Base-by-base conservation (phyloP, 108 stramenopile genomes). In the Poteriospumella lacustris region DNA sequence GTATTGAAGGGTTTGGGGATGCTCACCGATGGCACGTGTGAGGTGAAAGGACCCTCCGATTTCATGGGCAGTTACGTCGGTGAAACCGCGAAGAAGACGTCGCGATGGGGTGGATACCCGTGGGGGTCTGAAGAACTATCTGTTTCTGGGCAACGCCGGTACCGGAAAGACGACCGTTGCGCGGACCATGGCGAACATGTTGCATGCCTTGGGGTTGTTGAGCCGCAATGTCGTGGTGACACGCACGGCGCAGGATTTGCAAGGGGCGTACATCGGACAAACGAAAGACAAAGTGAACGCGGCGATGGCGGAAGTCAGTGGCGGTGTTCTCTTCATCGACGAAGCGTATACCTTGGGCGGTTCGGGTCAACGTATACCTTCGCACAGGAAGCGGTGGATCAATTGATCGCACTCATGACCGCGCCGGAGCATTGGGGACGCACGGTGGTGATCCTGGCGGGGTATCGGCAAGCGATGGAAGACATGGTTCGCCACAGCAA, bases 91-190 rank as follows among this genome's bases (percentile, higher is more conserved):
- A 5, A 38, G 5, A 73, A 29, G 29, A 42, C 41, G 19, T 52
- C 9, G 47, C 9, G 47, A 52, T 52, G 47, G 47, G 47, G 47
- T 15, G 19, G 47, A 52, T 52, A 9, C 15, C 19, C 19, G 15
- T 9, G 15, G 19, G 47, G 9, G 19, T 52, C 47, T 52, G 15
- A 52, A 52, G 47, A 52, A 52, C 24, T 24, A 82, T 15, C 44
- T 83, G 28, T 73, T 73, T 73, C 12, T 73, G 12, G 41, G 41
- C 31, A 42, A 42, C 36, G 3, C 36, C 5, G 41, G 70, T 5
- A 73, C 70, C 3, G 70, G 70, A 5, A 73, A 73, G 41, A 73
- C 70, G 31, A 73, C 70, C 33, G 47, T 73, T 5, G 70, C 70
- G 36, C 3, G 42, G 47, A 12, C 5, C 38, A 42, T 73, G 36